Percentiles rank a stretch among this genome's conserved stretches.
Conservation (phyloP, 352 stramenopile genomes). For the Pythium dissotocum region DNA sequence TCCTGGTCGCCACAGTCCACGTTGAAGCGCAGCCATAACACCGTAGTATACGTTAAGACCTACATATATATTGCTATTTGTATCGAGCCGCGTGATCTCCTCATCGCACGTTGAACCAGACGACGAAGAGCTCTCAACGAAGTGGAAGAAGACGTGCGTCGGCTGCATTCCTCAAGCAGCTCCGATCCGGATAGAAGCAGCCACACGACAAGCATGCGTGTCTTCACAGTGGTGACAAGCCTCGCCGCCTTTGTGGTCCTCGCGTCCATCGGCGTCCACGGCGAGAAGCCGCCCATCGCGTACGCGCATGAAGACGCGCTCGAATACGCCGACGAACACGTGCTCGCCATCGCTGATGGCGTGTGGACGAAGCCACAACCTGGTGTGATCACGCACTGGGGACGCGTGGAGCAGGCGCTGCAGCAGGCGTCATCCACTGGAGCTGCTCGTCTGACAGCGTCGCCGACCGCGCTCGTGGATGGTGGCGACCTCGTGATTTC, state of each 20-base stretch:
- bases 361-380: conserved; percentile 9
- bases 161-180: background rate
- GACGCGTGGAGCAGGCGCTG: conserved; percentile 13
- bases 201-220: background rate
- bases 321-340: conserved; percentile 12
- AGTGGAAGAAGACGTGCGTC: background rate
- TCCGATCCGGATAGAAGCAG: background rate
- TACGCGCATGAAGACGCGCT: conserved; percentile 29
- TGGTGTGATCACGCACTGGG: conserved; percentile 16
- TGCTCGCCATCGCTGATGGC: background rate
- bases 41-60: conserved; percentile 17
- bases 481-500: conserved; percentile 75
- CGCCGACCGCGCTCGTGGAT: conserved; percentile 47
- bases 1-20: background rate
- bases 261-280: background rate
- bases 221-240: background rate
- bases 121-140: background rate
- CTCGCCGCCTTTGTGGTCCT: background rate
- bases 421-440: background rate
- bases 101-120: conserved; percentile 3
- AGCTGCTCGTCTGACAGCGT: conserved; percentile 34
- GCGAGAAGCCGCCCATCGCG: conserved; percentile 19
- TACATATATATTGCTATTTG: conserved; percentile 24
- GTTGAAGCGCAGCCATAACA: background rate
- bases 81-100: background rate